A percentile compares a stretch with the other conserved stretches of the same genome.
Conservation (phyloP, 2,329 filamentous ascomycete genomes). For the Exophiala oligosperma region DNA sequence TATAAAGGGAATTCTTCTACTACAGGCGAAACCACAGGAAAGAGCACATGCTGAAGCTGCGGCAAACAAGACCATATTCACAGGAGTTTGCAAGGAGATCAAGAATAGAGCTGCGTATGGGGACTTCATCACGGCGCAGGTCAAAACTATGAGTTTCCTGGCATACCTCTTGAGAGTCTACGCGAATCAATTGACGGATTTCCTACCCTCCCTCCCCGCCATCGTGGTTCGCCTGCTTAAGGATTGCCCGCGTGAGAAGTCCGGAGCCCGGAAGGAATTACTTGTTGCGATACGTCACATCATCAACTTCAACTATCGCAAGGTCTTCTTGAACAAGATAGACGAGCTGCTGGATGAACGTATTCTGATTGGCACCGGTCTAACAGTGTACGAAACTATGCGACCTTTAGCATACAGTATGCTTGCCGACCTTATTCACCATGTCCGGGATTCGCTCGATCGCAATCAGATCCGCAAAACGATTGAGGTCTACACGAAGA, state of each 20-base stretch:
- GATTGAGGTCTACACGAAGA: slow-evolving; percentile 95
- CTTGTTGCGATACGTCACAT: slow-evolving; percentile 96
- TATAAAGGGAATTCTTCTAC: slow-evolving; percentile 83
- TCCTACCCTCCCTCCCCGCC: slow-evolving; percentile 78
- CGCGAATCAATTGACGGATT: slow-evolving; percentile 81
- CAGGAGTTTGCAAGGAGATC: slow-evolving; percentile 88
- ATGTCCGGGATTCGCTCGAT: slow-evolving; percentile 84
- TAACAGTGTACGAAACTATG: slow-evolving; percentile 97
- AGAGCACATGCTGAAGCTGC: slow-evolving; percentile 85
- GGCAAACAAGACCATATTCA: slow-evolving; percentile 78
- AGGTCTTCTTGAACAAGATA: slow-evolving; percentile 92
- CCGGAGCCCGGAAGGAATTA: slow-evolving; percentile 87
- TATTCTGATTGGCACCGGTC: slow-evolving; percentile 89
- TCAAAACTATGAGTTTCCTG: slow-evolving; percentile 98
- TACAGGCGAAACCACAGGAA: slow-evolving; percentile 91
- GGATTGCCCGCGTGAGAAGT: slow-evolving; percentile 93
- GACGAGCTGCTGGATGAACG: slow-evolving; percentile 92
- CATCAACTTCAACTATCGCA: slow-evolving; percentile 97
- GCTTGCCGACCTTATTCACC: slow-evolving; percentile 96
- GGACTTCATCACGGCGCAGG: slow-evolving; percentile 95
- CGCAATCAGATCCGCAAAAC: slow-evolving; percentile 93
- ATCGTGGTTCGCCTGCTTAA: slow-evolving; percentile 89
- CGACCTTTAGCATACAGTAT: slow-evolving; percentile 95
- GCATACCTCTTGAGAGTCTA: slow-evolving; percentile 91
- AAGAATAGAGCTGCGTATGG: slow-evolving; percentile 93